phyloP scores from a whole-genome alignment of 805 yeast species.

The Yamadazyma sp. region DNA sequence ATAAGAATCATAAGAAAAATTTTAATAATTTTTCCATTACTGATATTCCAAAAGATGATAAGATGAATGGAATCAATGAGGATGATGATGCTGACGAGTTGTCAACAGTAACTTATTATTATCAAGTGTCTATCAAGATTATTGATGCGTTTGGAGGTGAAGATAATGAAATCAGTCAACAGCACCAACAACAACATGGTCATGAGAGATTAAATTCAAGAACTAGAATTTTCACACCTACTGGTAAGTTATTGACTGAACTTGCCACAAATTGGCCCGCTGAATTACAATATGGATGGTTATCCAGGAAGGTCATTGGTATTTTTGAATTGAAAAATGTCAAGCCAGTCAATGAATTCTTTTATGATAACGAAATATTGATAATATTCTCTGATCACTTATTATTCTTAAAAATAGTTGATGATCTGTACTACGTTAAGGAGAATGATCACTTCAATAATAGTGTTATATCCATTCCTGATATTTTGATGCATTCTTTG shows the following conservation, averaged over 20 bases:
- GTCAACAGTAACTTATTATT: slow-evolving; percentile 36
- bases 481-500: slow-evolving; percentile 84
- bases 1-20: neutral
- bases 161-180: slow-evolving; percentile 14
- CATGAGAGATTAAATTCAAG: slow-evolving; percentile 28
- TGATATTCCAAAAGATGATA: neutral
- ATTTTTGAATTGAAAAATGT: slow-evolving; percentile 46
- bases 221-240: slow-evolving; percentile 74
- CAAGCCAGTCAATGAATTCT: slow-evolving; percentile 14
- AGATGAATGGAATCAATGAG: neutral
- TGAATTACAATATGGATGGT: slow-evolving; percentile 85
- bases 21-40: no score
- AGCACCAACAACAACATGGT: slow-evolving; percentile 18
- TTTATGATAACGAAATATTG: slow-evolving; percentile 44
- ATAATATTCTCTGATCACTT: slow-evolving; percentile 80
- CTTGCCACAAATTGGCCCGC: slow-evolving; percentile 85
- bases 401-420: slow-evolving; percentile 56
- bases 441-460: slow-evolving; percentile 13
- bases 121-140: slow-evolving; percentile 55
- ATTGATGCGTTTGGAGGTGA: slow-evolving; percentile 78
- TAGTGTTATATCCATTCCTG: slow-evolving; percentile 61
- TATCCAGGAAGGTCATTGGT: slow-evolving; percentile 79
- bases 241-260: slow-evolving; percentile 84
- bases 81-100: slow-evolving; percentile 21
- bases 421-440: slow-evolving; percentile 36